Conservation (phyloP, 441 rosid genomes). For the Lagerstroemia fauriei region DNA sequence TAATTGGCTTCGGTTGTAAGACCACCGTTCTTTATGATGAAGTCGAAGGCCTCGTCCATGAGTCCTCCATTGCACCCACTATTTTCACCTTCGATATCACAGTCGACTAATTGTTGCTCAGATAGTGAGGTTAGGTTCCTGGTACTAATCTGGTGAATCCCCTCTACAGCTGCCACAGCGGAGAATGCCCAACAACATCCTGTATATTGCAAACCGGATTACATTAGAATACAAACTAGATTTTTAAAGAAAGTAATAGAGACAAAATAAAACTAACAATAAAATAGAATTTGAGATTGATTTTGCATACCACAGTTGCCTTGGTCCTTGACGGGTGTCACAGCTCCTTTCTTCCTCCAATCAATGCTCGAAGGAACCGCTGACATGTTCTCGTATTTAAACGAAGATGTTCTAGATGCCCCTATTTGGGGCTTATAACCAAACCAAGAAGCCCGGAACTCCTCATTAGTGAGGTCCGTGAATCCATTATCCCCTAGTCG, state of each 20-base stretch:
- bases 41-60: constrained; percentile 12
- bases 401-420: not conserved
- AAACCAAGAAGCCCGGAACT: constrained; percentile 1
- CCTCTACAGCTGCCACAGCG: constrained; percentile 14
- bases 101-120: constrained; percentile 13
- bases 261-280: not conserved
- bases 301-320: constrained; percentile 8
- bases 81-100: constrained; percentile 9
- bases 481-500: constrained; percentile 7
- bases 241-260: not conserved
- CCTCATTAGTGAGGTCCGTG: constrained; percentile 10
- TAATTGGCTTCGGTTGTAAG: constrained; percentile 20
- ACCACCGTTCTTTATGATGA: constrained; percentile 7
- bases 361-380: not conserved
- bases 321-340: constrained; percentile 19
- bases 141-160: constrained; percentile 7
- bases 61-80: constrained; percentile 10
- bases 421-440: not conserved
- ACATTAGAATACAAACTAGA: too few relatives aligned
- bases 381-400: constrained; percentile 7
- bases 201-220: not conserved
- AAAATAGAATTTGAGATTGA: not conserved
- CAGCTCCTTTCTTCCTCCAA: constrained; percentile 19
- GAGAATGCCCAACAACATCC: constrained; percentile 24
- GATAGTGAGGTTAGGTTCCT: constrained; percentile 11